phyloP scores from a whole-genome alignment of 2,329 filamentous ascomycete species.

The Aspergillus carbonarius region DNA sequence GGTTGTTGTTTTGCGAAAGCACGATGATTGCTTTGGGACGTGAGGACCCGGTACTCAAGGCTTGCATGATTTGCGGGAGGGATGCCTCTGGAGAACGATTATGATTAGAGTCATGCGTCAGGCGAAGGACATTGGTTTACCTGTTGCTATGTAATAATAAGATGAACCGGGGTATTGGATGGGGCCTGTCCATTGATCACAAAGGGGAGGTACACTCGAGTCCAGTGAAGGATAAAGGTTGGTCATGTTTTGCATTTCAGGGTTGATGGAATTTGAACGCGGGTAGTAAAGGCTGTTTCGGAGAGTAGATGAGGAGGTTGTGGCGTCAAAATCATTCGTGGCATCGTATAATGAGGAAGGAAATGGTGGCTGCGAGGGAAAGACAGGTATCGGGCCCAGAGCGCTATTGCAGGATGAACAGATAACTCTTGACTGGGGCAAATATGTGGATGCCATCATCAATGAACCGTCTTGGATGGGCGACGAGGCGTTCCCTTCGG shows the following conservation, averaged over 20 bases:
- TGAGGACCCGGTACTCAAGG: conserved; percentile 4
- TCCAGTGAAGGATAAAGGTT: not conserved
- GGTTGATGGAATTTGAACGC: not conserved
- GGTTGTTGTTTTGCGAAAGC: conserved; percentile 6
- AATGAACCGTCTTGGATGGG: not conserved
- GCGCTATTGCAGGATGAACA: conserved; percentile 8
- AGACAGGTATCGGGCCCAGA: not conserved
- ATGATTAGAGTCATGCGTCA: not conserved
- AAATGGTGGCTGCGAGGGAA: not conserved
- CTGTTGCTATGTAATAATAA: conserved; percentile 11
- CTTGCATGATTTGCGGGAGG: conserved; percentile 22
- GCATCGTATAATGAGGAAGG: conserved; percentile 4
- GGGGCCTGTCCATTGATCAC: conserved; percentile 4
- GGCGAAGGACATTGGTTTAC: conserved; percentile 1
- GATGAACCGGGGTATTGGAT: not conserved
- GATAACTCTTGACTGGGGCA: conserved; percentile 2
- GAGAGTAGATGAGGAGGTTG: not conserved
- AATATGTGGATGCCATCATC: not conserved
- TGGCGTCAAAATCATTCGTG: not conserved
- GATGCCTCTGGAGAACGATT: conserved; percentile 11
- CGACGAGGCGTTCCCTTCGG: not conserved
- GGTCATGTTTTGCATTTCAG: conserved; percentile 1
- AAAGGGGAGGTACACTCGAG: not conserved
- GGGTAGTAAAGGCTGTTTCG: not conserved
- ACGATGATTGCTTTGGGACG: conserved; percentile 19